Conservation (phyloP, 2,329 filamentous ascomycete genomes). For the Incumbomyces lentus region DNA sequence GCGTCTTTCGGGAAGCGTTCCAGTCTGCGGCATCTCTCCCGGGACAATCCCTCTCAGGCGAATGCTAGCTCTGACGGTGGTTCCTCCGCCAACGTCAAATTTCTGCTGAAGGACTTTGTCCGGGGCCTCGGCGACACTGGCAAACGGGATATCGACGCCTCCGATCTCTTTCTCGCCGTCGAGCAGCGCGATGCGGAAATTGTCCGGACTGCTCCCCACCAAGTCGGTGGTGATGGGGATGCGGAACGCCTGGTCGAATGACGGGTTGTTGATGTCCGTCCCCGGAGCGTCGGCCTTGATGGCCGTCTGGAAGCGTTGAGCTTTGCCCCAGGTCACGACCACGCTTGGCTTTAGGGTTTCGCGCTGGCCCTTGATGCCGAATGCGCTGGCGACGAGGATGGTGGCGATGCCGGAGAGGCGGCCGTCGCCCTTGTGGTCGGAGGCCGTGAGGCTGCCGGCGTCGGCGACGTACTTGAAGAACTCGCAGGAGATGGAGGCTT, state of each 20-base stretch:
- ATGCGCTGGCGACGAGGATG: slow-evolving; percentile 14
- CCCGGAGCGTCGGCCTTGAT: slow-evolving; percentile 15
- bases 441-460: slow-evolving; percentile 14
- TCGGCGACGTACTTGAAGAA: slow-evolving; percentile 17
- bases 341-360: slow-evolving; percentile 14
- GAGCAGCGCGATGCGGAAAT: slow-evolving; percentile 14
- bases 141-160: slow-evolving; percentile 14
- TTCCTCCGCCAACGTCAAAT: slow-evolving; percentile 14
- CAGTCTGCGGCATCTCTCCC: slow-evolving; percentile 11
- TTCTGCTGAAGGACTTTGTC: slow-evolving; percentile 14
- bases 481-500: slow-evolving; percentile 10
- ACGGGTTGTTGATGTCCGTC: slow-evolving; percentile 15
- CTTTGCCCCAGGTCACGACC: slow-evolving; percentile 14
- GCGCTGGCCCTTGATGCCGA: slow-evolving; percentile 12
- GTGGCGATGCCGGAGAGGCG: slow-evolving; percentile 15
- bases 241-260: slow-evolving; percentile 17
- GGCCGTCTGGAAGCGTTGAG: slow-evolving; percentile 16
- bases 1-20: slow-evolving; percentile 10
- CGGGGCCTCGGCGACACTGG: slow-evolving; percentile 11
- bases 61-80: slow-evolving; percentile 15
- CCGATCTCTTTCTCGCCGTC: slow-evolving; percentile 15
- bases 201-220: slow-evolving; percentile 13
- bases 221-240: slow-evolving; percentile 14
- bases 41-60: slow-evolving; percentile 13
- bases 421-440: slow-evolving; percentile 16